Evolutionary conservation across 139 green algal genomes (phyloP).

Genomic region (Trebouxia sp.): DNA sequence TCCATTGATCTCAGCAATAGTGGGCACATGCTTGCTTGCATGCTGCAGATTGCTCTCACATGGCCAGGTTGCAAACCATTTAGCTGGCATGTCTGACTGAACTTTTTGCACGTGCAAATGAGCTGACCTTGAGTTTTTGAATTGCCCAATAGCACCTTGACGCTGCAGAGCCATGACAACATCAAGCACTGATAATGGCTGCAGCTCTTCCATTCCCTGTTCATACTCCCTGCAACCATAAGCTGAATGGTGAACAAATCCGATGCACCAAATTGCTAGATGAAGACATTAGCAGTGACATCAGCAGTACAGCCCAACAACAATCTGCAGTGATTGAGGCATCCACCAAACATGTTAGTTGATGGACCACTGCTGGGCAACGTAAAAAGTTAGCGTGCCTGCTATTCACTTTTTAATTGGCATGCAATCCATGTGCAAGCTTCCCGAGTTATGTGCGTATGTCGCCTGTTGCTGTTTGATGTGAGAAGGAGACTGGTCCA

Average conservation of each 20-base stretch:
- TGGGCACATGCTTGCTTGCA: not conserved
- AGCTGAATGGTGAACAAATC: too few species aligned
- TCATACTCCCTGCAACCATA: slow-evolving; percentile 22
- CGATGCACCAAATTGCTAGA: not conserved
- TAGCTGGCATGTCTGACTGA: not conserved
- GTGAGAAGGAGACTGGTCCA: too few species aligned
- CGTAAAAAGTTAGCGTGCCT: too few species aligned
- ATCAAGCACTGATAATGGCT: slow-evolving; percentile 5
- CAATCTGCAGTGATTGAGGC: too few species aligned
- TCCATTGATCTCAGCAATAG: not conserved
- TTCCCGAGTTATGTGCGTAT: too few species aligned
- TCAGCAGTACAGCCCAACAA: not conserved
- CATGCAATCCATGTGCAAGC: too few species aligned
- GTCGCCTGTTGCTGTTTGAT: too few species aligned
- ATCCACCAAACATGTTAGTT: too few species aligned
- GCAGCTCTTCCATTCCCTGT: slow-evolving; percentile 1
- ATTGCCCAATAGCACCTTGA: slow-evolving; percentile 7
- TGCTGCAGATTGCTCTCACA: not conserved
- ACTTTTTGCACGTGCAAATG: not conserved
- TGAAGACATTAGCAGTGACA: not conserved
- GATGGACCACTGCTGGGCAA: too few species aligned
- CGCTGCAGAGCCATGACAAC: slow-evolving; percentile 3
- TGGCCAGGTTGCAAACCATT: not conserved
- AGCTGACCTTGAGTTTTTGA: slow-evolving; percentile 4
- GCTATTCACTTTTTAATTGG: too few species aligned